Base-by-base conservation (phyloP, 495 filamentous ascomycete species). In the Parathielavia hyrcaniae region DNA sequence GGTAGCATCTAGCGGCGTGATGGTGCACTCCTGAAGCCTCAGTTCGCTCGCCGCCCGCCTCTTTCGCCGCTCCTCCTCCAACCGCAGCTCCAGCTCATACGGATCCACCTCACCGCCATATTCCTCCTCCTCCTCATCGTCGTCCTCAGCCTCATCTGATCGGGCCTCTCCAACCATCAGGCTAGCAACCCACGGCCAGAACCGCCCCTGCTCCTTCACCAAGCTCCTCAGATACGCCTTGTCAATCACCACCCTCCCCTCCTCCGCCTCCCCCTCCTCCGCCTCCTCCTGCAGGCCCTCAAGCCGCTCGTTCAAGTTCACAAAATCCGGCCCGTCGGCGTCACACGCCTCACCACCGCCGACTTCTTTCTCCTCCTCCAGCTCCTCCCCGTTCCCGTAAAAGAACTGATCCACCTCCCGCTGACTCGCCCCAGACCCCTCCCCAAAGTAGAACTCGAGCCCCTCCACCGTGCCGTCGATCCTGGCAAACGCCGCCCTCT, bases 151-250 rank as follows among this genome's bases (percentile, higher is more conserved):
- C 11, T 90, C 84, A 30, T 30, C 26, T 30, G 26, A 30, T 30
- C 26, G 26, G 17, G 93, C 70, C 16, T 83, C 86, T 80, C 89
- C 90, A 8, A 84, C 85, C 39, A 91, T 79, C 57, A 91, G 63
- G 47, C 80, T 77, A 61, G 88, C 88, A 61, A 96, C 78, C 83
- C 86, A 90, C 11, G 81, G 79, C 0, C 86, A 86, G n/a, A 91
- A 70, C 5, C 86, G 85, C 53, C 83, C 81, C n/a, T 78, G 79
- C 57, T 82, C 76, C 53, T 78, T 69, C 22, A 84, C 77, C 16
- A 86, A 65, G 55, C 76, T 68, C 54, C 77, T 76, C 5, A 83
- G 69, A 13, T 78, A 70, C 30, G 80, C 80, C 64, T 86, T 82
- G 61, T 83, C 82, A 7, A 56, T 59, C 5, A 19, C n/a, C 9